These are phyloP conservation scores for Plasmodiophora brassicae DNA, from an alignment of 208 protist species.

Conservation along the genomic window DNA sequence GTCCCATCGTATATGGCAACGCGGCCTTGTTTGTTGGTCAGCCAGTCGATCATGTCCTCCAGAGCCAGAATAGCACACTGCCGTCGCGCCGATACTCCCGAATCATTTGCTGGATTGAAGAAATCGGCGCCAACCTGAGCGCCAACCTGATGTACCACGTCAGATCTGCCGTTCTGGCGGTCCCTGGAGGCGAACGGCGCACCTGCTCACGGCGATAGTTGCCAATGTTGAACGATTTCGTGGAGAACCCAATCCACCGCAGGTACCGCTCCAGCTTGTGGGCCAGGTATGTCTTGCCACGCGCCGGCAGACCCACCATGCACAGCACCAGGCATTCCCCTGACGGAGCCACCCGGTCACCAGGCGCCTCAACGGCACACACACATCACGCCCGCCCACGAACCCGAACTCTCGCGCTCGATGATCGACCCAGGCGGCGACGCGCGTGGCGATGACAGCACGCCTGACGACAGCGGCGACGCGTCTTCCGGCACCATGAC, in stretches of 20 bases:
- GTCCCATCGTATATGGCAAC: slow-evolving; percentile 56
- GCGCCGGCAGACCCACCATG: slow-evolving; percentile 59
- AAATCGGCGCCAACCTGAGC: slow-evolving; percentile 46
- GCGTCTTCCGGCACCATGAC: no score
- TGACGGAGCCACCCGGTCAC: no score
- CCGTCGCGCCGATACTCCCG: slow-evolving; percentile 33
- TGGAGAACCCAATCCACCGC: slow-evolving; percentile 45
- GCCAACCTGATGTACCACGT: slow-evolving; percentile 18
- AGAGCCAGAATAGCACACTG: slow-evolving; percentile 49
- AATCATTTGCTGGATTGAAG: slow-evolving; percentile 51
- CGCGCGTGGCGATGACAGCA: no score
- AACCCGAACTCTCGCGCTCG: no score
- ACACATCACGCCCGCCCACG: no score
- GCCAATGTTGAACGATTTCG: slow-evolving; percentile 54
- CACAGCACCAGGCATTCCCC: slow-evolving; percentile 50
- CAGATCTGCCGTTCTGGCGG: no score
- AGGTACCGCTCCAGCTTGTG: slow-evolving; percentile 52
- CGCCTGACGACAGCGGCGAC: no score
- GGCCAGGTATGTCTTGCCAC: slow-evolving; percentile 56
- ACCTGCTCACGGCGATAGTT: slow-evolving; percentile 48
- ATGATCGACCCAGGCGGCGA: no score
- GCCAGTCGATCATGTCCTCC: slow-evolving; percentile 48
- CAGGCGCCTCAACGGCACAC: background rate
- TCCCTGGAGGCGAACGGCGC: no score
- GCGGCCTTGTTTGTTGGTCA: slow-evolving; percentile 42